phyloP scores from a whole-genome alignment of 2,329 filamentous ascomycete species.

The Colletotrichum nymphaeae region DNA sequence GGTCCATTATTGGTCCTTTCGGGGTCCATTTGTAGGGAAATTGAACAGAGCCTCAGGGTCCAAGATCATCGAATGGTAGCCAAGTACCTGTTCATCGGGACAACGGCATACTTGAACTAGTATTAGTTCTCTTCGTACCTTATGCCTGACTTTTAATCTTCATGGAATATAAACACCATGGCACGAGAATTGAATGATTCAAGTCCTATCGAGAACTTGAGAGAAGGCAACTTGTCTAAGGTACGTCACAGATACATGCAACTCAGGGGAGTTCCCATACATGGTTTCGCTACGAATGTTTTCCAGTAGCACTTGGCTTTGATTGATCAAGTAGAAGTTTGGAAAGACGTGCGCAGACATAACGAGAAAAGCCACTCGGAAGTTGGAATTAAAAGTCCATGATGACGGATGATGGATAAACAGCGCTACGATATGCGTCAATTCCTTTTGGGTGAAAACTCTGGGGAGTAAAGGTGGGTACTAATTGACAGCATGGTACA shows the following conservation, averaged over 20 bases:
- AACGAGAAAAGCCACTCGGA: no score
- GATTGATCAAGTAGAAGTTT: no score
- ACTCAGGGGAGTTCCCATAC: background rate
- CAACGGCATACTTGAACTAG: background rate
- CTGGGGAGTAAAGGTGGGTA: no score
- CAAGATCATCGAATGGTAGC: background rate
- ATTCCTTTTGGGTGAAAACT: no score
- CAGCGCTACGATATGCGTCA: no score
- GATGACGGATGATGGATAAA: no score
- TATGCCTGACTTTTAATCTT: background rate
- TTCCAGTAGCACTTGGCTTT: no score
- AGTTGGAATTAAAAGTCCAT: no score
- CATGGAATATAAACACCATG: background rate
- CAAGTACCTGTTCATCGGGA: background rate
- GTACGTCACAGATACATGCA: background rate
- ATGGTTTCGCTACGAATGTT: no score
- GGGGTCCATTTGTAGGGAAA: background rate
- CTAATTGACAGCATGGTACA: no score
- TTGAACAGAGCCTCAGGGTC: background rate
- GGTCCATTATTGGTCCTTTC: background rate
- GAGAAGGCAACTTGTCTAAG: background rate
- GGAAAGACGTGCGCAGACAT: no score
- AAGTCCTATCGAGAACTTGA: background rate
- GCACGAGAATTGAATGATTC: background rate
- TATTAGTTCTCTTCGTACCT: rapidly evolving